phyloP scores from a whole-genome alignment of 148 eudicot genomes.

The Selenicereus undatus region DNA sequence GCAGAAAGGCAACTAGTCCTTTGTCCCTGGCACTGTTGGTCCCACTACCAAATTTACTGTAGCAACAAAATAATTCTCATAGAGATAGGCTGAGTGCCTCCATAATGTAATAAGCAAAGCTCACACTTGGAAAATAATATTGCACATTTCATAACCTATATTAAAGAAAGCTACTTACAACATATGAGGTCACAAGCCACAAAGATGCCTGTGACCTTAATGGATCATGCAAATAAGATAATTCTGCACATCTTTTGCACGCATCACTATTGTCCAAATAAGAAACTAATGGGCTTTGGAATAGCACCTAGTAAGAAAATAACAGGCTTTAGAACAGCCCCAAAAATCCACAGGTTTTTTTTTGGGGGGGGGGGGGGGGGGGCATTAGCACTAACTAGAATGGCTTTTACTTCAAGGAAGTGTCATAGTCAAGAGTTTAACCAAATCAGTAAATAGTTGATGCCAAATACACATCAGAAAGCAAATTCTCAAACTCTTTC shows the following conservation, averaged over 20 bases:
- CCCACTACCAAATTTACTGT: neutral
- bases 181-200: neutral
- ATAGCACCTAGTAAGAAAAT: too few relatives aligned
- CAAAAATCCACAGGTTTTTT: neutral
- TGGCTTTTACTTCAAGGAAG: neutral
- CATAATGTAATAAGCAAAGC: neutral
- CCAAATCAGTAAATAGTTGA: neutral
- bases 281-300: too few relatives aligned
- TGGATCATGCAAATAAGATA: neutral
- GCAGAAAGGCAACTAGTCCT: neutral
- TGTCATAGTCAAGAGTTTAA: slow-evolving; percentile 4
- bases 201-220: neutral
- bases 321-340: neutral
- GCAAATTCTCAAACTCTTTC: neutral
- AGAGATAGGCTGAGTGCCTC: neutral
- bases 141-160: neutral
- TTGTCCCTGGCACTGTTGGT: neutral
- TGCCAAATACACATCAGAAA: neutral
- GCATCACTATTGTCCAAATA: too few relatives aligned
- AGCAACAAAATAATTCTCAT: neutral
- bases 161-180: neutral
- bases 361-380: too few relatives aligned
- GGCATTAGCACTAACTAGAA: too few relatives aligned
- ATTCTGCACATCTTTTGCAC: too few relatives aligned
- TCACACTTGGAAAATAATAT: neutral